A percentile compares a stretch with the other conserved stretches of the same genome.
Evolutionary conservation across 768 basidiomycete genomes (phyloP).

Genomic region (Rhizopogon sp.): DNA sequence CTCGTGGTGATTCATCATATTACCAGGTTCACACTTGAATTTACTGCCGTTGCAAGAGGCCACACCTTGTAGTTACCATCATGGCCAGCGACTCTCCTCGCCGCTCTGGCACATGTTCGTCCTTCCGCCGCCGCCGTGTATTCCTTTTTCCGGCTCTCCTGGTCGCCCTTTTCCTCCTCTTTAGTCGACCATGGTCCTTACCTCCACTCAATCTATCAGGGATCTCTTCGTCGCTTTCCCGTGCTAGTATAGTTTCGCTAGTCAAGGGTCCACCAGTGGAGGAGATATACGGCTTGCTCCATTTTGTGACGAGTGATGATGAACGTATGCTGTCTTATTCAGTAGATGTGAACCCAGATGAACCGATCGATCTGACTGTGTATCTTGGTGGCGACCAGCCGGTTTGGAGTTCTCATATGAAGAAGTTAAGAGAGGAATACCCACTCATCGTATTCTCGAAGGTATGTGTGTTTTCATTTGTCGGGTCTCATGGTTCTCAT

Average conservation of each 20-base stretch:
- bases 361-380: constrained; percentile 44
- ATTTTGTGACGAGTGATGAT: constrained; percentile 48
- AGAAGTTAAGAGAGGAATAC: constrained; percentile 39
- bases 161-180: constrained; percentile 29
- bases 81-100: background rate
- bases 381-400: constrained; percentile 34
- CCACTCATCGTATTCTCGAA: constrained; percentile 83
- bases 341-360: constrained; percentile 39
- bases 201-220: constrained; percentile 30
- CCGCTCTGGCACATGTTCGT: background rate
- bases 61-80: too few species aligned
- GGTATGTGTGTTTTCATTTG: constrained; percentile 33
- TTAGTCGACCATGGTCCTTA: constrained; percentile 40
- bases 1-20: background rate
- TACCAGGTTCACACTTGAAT: background rate
- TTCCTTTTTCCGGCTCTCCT: constrained; percentile 35
- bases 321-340: constrained; percentile 36
- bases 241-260: constrained; percentile 35
- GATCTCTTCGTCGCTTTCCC: constrained; percentile 28
- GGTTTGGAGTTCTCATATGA: constrained; percentile 36
- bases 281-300: constrained; percentile 70
- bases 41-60: background rate
- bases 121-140: constrained; percentile 42
- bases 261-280: constrained; percentile 35
- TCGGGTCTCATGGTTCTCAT: background rate